Base-by-base conservation (phyloP, 2,329 filamentous ascomycete genomes). In the Beauveria varroae region DNA sequence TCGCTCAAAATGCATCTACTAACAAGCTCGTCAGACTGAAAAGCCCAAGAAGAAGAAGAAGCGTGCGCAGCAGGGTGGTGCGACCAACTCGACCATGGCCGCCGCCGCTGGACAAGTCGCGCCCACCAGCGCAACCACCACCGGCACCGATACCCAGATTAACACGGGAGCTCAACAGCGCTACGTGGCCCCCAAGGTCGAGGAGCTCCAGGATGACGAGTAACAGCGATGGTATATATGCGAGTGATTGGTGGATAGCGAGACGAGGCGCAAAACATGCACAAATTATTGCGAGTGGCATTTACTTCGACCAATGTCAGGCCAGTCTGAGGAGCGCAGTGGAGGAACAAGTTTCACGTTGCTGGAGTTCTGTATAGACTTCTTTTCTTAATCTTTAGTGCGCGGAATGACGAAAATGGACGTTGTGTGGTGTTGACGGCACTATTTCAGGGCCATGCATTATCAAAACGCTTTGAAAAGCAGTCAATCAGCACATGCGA, bases 1-100 rank as follows among this genome's bases (percentile, higher is more conserved):
- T 43, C 20, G 4, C 12, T 58, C 2, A 12, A 28, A 49, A 9
- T 10, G 4, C 40, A 40, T 40, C 3, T 34, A 41, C 68, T 75
- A 66, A 71, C 61, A 43, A 34, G 8, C 20, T 18, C 2, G n/a
- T 28, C 53, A 71, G 71, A 73, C 72, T 22, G 66, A 68, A 57
- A 74, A 76, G 67, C 72, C 73, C 41, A 77, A 77, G 70, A 85
- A 85, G 72, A 86, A 86, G 78, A 80, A 80, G 74, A 85, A 83
- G 74, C 82, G 81, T 73, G 69, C 67, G 20, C 65, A 60, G 22
- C 68, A 64, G 37, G 63, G 57, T n/a, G 63, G 63, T 16, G 63
- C 62, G 49, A 72, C 76, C 8, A 76, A 77, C 57, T 68, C 76
- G 2, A 71, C 78, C 46, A 79, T 86, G 64, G 79, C 79, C 34